Evolutionary conservation across 768 basidiomycete genomes (phyloP).

Genomic region (Phlebiopsis gigantea): DNA sequence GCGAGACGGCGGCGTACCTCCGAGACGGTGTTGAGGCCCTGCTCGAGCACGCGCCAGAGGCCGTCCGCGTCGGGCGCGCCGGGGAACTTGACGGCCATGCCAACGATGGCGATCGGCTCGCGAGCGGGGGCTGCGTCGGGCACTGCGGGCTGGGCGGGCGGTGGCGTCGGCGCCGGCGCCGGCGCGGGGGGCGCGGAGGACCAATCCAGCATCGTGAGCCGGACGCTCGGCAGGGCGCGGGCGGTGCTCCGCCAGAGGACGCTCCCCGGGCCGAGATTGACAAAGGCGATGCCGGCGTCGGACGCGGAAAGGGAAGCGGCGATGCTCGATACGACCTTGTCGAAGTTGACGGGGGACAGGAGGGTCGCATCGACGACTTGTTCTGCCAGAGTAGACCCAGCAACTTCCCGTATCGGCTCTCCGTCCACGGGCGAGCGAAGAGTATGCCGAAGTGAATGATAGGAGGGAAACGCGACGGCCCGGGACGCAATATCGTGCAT

Average conservation of each 20-base stretch:
- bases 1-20: conserved; percentile 36
- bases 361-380: conserved; percentile 16
- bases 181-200: not conserved
- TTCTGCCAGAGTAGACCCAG: conserved; percentile 4
- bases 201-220: conserved; percentile 11
- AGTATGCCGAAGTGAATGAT: not conserved
- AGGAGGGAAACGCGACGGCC: conserved; percentile 8
- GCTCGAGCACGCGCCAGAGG: conserved; percentile 57
- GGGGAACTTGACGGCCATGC: conserved; percentile 59
- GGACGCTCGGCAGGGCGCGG: conserved; percentile 1
- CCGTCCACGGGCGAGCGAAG: conserved; percentile 14
- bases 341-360: conserved; percentile 16
- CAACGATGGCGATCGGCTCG: conserved; percentile 63
- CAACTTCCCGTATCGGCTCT: not conserved
- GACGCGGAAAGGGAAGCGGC: not conserved
- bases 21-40: conserved; percentile 50
- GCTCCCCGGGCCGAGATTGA: conserved; percentile 17
- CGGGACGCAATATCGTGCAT: conserved; percentile 6
- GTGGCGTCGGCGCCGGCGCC: not conserved
- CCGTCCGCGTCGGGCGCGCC: conserved; percentile 42
- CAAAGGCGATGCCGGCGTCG: not conserved
- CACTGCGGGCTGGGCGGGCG: not conserved
- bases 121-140: conserved; percentile 23
- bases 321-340: conserved; percentile 7
- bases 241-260: conserved; percentile 12